Evolutionary conservation across 306 rosid species (phyloP), one percentile per base, ranked within the genome.

Genomic region (Cotoneaster glaucophyllus): DNA sequence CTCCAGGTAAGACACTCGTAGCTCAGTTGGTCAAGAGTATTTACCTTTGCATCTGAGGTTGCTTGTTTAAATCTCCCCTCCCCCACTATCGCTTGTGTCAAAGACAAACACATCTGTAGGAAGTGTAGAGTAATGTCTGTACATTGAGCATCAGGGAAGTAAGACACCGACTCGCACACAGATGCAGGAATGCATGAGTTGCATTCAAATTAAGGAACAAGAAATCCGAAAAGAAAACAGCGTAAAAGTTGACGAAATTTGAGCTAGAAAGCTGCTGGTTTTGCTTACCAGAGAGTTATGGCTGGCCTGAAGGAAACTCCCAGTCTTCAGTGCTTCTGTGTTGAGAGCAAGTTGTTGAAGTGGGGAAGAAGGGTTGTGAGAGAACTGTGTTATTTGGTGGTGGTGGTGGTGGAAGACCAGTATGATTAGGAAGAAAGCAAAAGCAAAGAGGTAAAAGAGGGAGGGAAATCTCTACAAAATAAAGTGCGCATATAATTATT

Each of bases 381-480:
- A 39, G 25, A 56, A 39, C 4, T 31, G 48, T 8, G 67, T 56
- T 53, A 31, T 15, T 25, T 50, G 52, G 71, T 57, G 71, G 75
- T 63, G 28, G 68, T 76, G 70, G 71, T 83, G 85, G 90, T 83
- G 88, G 87, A 80, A 14, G 92, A 88, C 88, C 79, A 80, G 85
- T 45, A 56, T 88, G 84, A 88, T 96, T 22, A 92, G 85, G 84
- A 86, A 61, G 53, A 76, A 81, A 77, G 86, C 85, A 82, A 90
- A 90, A 83, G 92, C 88, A 77, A 57, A 72, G 61, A 9, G 87
- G 89, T 75, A 45, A 86, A 81, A 75, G 80, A 74, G 59, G 86
- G 97, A 86, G 97, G 98, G 98, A 92, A 86, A 79, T 80, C 78
- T 17, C 83, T 92, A 83, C 93, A 88, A 95, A 92, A 77, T 90